Evolutionary conservation across 768 basidiomycete species (phyloP).

Genomic region (Lyophyllum semitale): DNA sequence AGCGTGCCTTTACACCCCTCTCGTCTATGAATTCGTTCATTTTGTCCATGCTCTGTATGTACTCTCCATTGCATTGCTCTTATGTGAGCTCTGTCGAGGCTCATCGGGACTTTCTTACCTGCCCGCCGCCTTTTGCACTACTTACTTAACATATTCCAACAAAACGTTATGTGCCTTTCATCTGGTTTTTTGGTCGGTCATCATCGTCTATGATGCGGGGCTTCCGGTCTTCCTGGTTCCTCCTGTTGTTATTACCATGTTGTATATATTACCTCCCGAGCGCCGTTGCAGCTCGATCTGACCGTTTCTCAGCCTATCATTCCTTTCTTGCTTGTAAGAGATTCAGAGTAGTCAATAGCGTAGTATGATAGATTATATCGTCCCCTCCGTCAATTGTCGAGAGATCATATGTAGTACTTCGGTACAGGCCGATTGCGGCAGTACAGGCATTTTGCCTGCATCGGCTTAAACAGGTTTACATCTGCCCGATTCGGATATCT

Average conservation of each 20-base stretch:
- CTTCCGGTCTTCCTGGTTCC: neutral
- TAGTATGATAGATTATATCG: slow-evolving; percentile 6
- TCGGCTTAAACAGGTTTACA: too few species aligned
- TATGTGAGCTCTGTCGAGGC: slow-evolving; percentile 7
- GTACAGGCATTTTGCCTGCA: too few species aligned
- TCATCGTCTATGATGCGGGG: slow-evolving; percentile 9
- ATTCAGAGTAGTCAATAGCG: slow-evolving; percentile 9
- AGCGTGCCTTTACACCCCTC: slow-evolving; percentile 1
- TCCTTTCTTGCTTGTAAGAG: slow-evolving; percentile 9
- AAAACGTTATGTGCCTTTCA: slow-evolving; percentile 13
- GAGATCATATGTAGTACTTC: too few species aligned
- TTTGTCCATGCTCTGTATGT: slow-evolving; percentile 14
- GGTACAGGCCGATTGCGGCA: too few species aligned
- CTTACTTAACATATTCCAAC: slow-evolving; percentile 4
- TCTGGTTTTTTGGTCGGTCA: slow-evolving; percentile 12
- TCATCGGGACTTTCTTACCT: slow-evolving; percentile 5
- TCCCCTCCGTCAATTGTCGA: neutral
- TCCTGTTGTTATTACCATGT: slow-evolving; percentile 13
- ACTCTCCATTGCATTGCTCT: neutral
- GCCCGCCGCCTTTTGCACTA: slow-evolving; percentile 4
- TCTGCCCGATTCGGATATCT: too few species aligned
- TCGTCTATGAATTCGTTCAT: neutral
- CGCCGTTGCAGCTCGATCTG: neutral
- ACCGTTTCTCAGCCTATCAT: neutral
- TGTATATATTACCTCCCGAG: slow-evolving; percentile 15